A percentile compares a stretch with the other conserved stretches of the same genome.
Evolutionary conservation across 257 asterid species (phyloP).

Genomic region (Fraxinus pennsylvanica): DNA sequence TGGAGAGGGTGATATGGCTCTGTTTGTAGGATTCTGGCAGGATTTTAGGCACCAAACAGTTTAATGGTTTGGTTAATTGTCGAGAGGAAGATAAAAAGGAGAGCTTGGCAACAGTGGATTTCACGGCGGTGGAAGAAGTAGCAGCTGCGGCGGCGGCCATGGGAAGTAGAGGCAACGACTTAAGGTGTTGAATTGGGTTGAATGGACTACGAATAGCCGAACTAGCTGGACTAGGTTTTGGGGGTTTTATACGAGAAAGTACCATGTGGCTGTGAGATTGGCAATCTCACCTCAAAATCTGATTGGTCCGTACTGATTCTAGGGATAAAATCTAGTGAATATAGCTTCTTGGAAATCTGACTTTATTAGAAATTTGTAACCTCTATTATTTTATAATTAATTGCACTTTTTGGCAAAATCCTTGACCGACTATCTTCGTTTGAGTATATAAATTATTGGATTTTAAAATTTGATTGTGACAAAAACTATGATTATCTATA

Average conservation of each 20-base stretch:
- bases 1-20: slow-evolving; percentile 41
- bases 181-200: neutral
- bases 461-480: no score
- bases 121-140: slow-evolving; percentile 15
- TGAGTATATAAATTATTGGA: no score
- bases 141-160: slow-evolving; percentile 34
- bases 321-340: neutral
- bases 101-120: neutral
- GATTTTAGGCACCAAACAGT: neutral
- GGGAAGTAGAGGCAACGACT: neutral
- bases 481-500: no score
- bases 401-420: neutral
- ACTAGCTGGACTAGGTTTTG: slow-evolving; percentile 33
- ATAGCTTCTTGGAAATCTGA: neutral
- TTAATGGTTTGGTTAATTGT: slow-evolving; percentile 36
- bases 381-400: neutral
- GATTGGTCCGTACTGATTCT: neutral
- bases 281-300: neutral
- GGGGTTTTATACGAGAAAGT: slow-evolving; percentile 8
- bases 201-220: slow-evolving; percentile 42
- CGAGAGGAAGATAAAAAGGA: neutral
- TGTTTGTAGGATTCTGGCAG: slow-evolving; percentile 20
- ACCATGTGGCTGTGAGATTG: neutral
- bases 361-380: neutral
- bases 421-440: neutral